Base-by-base conservation (phyloP, 176 grass and related monocot species). In the Musa itinerans region DNA sequence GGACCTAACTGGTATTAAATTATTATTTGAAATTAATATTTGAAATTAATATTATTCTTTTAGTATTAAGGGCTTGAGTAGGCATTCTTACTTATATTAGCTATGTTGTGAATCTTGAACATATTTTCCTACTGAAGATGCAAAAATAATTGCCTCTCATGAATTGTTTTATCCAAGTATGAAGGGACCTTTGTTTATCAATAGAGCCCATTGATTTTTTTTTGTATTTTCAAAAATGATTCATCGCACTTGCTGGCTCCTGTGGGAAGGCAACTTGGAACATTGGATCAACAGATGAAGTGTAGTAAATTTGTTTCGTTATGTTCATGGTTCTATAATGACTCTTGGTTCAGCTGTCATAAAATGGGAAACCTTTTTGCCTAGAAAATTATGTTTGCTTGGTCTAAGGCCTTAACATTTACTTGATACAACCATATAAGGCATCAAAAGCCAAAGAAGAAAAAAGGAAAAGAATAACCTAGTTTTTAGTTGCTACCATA, bases 1-100 rank as follows among this genome's bases (percentile, higher is more conserved):
- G 15, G 68, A 71, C 21, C 68, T 71, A 71, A 71, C 68, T 52
- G 68, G 68, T 71, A 71, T 50, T 21, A 2, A 43, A 14, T 27
- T 26, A 14, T 26, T 25, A 12, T 65, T 65, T 65, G 21, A 13
- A 65, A 23, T 29, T 29, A 29, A 25, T 25, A 10, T 65, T 20
- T 65, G 21, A 13, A 65, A 23, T 29, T 29, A 29, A 25, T 25
- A 10, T 65, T 20, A 61, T 12, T 65, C 21, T 65, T 26, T 29
- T 23, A 65, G 21, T 65, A 43, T 65, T 25, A 22, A 65, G 22
- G 19, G 21, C 8, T 25, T 65, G 3, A 27, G 17, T n/a, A 62
- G 58, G 16, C 17, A n/a, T 62, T 62, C 8, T 61, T 19, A 61
- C 19, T 58, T 58, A 2, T 27, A 27, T 58, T 58, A 58, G 16